phyloP scores from a whole-genome alignment of 2,329 filamentous ascomycete species.

The Penicillium sp. region DNA sequence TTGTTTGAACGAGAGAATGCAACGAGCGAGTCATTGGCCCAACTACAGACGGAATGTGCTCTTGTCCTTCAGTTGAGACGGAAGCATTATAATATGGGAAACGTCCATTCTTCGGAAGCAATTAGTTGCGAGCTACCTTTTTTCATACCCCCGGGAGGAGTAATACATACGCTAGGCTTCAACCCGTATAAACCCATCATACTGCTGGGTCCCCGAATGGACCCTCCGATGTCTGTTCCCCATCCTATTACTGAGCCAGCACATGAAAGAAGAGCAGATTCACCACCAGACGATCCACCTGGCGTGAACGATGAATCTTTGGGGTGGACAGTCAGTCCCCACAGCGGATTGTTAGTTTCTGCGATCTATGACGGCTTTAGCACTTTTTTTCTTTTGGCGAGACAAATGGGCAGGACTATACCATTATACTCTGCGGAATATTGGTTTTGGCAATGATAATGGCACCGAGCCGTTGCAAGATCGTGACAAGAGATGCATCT shows the following conservation, averaged over 20 bases:
- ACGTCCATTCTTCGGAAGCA: slow-evolving; percentile 16
- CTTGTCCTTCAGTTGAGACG: slow-evolving; percentile 30
- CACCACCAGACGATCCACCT: slow-evolving; percentile 29
- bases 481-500: neutral
- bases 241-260: slow-evolving; percentile 33
- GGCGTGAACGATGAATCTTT: slow-evolving; percentile 19
- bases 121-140: too few relatives aligned
- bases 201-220: slow-evolving; percentile 32
- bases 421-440: slow-evolving; percentile 61
- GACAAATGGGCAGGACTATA: slow-evolving; percentile 24
- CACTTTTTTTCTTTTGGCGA: neutral
- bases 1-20: slow-evolving; percentile 15
- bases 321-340: slow-evolving; percentile 23
- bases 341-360: slow-evolving; percentile 27
- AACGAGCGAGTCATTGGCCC: slow-evolving; percentile 24
- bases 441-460: slow-evolving; percentile 56
- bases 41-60: slow-evolving; percentile 24
- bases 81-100: slow-evolving; percentile 18
- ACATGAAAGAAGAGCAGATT: slow-evolving; percentile 35
- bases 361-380: slow-evolving; percentile 18
- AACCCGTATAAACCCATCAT: slow-evolving; percentile 33
- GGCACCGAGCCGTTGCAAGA: slow-evolving; percentile 34
- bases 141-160: too few relatives aligned
- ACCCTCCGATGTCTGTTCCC: slow-evolving; percentile 29
- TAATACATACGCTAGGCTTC: slow-evolving; percentile 19